phyloP scores from a whole-genome alignment of 352 stramenopile species.

The Pythium phragmiticola region DNA sequence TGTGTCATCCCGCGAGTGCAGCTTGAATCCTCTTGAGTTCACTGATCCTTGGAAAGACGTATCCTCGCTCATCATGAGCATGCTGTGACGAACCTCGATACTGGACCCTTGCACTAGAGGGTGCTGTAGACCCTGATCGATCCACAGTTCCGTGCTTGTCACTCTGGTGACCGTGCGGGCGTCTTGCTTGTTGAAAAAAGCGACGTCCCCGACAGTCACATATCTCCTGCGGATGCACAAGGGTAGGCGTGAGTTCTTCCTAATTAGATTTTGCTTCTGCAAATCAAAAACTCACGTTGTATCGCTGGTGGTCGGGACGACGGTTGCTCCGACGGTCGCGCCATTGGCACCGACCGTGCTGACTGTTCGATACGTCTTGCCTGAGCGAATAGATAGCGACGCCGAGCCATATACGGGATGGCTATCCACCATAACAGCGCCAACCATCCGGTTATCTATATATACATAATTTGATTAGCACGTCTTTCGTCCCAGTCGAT shows the following conservation, averaged over 20 bases:
- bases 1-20: constrained; percentile 52
- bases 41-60: constrained; percentile 39
- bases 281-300: constrained; percentile 30
- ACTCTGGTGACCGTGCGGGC: constrained; percentile 51
- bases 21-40: constrained; percentile 48
- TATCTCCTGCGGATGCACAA: constrained; percentile 29
- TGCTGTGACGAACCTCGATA: constrained; percentile 44
- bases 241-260: neutral
- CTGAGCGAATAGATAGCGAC: constrained; percentile 52
- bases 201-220: constrained; percentile 49
- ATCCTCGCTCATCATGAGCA: constrained; percentile 47
- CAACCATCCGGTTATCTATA: constrained; percentile 61
- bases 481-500: neutral
- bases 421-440: constrained; percentile 48
- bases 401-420: constrained; percentile 58
- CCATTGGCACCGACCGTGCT: constrained; percentile 36
- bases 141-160: constrained; percentile 33
- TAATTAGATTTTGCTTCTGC: neutral
- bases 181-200: constrained; percentile 51
- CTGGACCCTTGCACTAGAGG: constrained; percentile 37
- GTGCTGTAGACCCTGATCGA: constrained; percentile 55
- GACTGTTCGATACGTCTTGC: constrained; percentile 43
- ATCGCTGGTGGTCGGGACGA: constrained; percentile 43
- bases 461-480: neutral
- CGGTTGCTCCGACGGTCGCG: constrained; percentile 34